phyloP scores from a whole-genome alignment of 106 monocot species.

The Dendrobium huoshanense region DNA sequence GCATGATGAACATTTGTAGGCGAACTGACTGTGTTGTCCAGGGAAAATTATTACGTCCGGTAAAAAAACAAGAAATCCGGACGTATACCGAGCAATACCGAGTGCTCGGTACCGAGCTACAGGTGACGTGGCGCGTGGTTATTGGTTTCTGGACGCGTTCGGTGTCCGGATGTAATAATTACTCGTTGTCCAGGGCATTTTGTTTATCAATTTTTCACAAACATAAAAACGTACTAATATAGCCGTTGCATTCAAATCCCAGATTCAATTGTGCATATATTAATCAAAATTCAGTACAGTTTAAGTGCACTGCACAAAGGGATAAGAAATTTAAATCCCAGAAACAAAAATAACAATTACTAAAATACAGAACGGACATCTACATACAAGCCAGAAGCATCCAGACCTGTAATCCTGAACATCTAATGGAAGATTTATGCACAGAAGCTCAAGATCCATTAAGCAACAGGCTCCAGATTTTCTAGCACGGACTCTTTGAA shows the following conservation, averaged over 20 bases:
- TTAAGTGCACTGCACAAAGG: neutral
- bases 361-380: neutral
- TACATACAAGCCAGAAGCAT: too few relatives aligned
- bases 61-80: too few relatives aligned
- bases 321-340: neutral
- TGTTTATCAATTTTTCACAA: neutral
- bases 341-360: neutral
- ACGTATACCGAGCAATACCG: too few relatives aligned
- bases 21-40: neutral
- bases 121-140: too few relatives aligned
- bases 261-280: too few relatives aligned
- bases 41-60: too few relatives aligned
- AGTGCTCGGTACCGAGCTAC: too few relatives aligned
- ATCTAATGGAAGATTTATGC: neutral
- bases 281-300: neutral
- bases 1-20: too few relatives aligned
- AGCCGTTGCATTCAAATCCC: neutral
- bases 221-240: neutral
- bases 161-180: too few relatives aligned
- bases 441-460: neutral
- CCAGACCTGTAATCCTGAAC: too few relatives aligned
- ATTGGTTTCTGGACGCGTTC: too few relatives aligned
- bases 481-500: slow-evolving; percentile 32
- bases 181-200: neutral
- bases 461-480: slow-evolving; percentile 34